Percentiles rank a stretch among this genome's conserved stretches.
Conservation (phyloP, 306 rosid genomes). For the Quillaja saponaria region DNA sequence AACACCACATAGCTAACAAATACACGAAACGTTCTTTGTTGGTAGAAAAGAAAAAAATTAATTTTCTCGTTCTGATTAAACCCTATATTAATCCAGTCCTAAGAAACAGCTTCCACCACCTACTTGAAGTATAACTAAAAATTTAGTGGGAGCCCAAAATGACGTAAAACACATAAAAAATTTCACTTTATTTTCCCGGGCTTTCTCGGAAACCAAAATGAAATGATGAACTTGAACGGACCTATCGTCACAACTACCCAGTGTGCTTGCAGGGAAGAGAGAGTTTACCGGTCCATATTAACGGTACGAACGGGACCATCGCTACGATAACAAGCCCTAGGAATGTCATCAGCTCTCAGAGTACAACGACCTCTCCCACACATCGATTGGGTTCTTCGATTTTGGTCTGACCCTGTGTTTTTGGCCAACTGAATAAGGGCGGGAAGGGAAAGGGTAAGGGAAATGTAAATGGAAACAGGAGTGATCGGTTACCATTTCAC, state of each 20-base stretch:
- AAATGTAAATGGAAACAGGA: too few relatives aligned
- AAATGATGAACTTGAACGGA: background rate
- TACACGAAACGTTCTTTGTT: background rate
- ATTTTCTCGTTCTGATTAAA: background rate
- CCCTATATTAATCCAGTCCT: background rate
- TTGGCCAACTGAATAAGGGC: conserved; percentile 31
- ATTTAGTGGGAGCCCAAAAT: background rate
- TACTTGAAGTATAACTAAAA: background rate
- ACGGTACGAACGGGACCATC: conserved; percentile 43
- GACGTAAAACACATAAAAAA: background rate
- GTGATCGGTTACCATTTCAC: too few relatives aligned
- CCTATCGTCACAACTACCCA: too few relatives aligned
- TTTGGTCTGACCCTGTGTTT: background rate
- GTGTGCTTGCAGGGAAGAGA: background rate
- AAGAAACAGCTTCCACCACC: background rate
- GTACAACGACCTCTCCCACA: conserved; percentile 81
- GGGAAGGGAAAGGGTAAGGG: conserved; percentile 33
- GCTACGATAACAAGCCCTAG: conserved; percentile 67
- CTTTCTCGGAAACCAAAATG: background rate
- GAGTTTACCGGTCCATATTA: conserved; percentile 55
- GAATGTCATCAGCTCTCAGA: conserved; percentile 61
- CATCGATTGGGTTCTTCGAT: conserved; percentile 27
- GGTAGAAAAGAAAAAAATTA: background rate
- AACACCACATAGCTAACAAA: background rate
- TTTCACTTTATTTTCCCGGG: background rate